Base-by-base conservation (phyloP, 2,329 filamentous ascomycete genomes). In the Cladosporium sp. region DNA sequence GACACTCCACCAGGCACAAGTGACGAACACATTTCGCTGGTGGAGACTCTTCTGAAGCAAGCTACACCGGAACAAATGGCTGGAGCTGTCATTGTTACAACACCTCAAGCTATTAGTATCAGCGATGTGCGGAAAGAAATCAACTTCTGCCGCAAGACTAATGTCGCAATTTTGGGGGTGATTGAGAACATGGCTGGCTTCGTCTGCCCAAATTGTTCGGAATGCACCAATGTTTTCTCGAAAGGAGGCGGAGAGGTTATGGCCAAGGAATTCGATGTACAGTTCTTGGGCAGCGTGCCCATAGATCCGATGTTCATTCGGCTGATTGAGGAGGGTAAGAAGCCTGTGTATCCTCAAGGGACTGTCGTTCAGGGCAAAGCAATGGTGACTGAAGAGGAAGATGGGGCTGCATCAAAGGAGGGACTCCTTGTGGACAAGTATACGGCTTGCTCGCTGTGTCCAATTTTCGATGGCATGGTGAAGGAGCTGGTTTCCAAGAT, bases 141-240 rank as follows among this genome's bases (percentile, higher is more conserved):
- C 56, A 96, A 96, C 68, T 96, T 96, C 66, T 96, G 91, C 71
- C 76, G 77, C 47, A 96, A 96, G 73, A 92, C 88, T 1, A 80
- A 82, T 24, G 84, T 96, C 43, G 76, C 79, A 2, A 83, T 95
- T 30, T 75, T 97, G 9, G 93, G 93, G 0, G 91, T 99, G 1
- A 80, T 99, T 40, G 93, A 99, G 73, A 99, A 99, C 67, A 97
- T 99, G 93, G 86, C 85, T 58, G 89, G 89, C 2, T 95, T 88
- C 61, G 86, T 93, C n/a, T 93, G 88, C 64, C 81, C 81, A 12
- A 83, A 81, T 54, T 84, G 81, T 63, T 78, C 78, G 44, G 90
- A 96, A 67, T 95, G 92, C 70, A 96, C 89, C 47, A 89, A 97
- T 70, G 81, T 97, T 45, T 99, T 99, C 68, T 89, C 86, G 45